Base-by-base conservation (phyloP, 164 flowering plant species). In the Umbilicus rupestris region DNA sequence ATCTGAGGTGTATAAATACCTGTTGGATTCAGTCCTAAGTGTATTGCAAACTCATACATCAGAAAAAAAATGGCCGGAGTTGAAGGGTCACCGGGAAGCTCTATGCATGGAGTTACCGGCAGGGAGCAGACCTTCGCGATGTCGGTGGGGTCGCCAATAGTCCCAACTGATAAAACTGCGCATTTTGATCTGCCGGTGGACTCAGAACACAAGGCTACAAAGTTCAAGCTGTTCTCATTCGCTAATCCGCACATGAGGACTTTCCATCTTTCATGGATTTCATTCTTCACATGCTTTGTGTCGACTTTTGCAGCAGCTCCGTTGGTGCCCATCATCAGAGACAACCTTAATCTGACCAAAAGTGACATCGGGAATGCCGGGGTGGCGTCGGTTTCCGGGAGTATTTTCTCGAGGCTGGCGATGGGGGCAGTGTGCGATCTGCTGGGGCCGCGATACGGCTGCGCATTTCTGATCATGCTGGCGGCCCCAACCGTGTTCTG, bases 231-330 rank as follows among this genome's bases (percentile, higher is more conserved):
- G 44, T 79, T 80, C 65, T 87, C 92, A 33, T 67, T 89, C 0
- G 83, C 82, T 16, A 80, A 79, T 11, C 96, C 96, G 14, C 92
- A 87, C 79, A 91, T 91, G 97, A 75, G 86, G 66, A 78, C 97
- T 64, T 90, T 90, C 77, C 95, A 90, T 72, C 82, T 88, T 22
- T 79, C 88, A 0, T 90, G 92, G 92, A 73, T 88, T 59, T 88
- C 97, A 63, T 88, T 90, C 81, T 90, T 83, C 83, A 78, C 90
- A 5, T 86, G 92, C 69, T 86, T 87, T 60, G 68, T 87, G 70
- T 90, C 97, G 74, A 88, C 92, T 41, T 90, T 90, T 60, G 92
- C 95, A 1, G 91, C 91, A 5, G 89, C 97, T 0, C 95, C 97
- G 0, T 84, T 88, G 2, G 84, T 88, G 11, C 97, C 97, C 62